phyloP scores from a whole-genome alignment of 1,139 yeast genomes.

The Debaryomyces sp. region DNA sequence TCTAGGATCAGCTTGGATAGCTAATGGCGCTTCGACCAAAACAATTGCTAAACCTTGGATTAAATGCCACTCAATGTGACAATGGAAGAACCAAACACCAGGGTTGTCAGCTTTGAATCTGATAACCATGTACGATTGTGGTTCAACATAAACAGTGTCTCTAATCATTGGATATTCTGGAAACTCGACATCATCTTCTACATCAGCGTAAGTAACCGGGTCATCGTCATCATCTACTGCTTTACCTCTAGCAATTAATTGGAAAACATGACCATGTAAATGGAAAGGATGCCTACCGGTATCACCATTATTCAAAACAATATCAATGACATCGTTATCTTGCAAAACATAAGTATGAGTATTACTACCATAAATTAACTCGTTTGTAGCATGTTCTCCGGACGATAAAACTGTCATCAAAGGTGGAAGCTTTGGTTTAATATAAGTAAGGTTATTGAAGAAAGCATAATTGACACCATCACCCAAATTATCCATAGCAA shows the following conservation, averaged over 20 bases:
- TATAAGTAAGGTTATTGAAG: slow-evolving; percentile 67
- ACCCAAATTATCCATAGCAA: slow-evolving; percentile 68
- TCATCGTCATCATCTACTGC: slow-evolving; percentile 52
- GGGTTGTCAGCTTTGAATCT: slow-evolving; percentile 81
- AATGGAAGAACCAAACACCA: slow-evolving; percentile 93
- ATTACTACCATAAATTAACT: slow-evolving; percentile 66
- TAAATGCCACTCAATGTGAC: slow-evolving; percentile 95
- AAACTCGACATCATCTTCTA: slow-evolving; percentile 48
- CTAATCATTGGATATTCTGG: slow-evolving; percentile 67
- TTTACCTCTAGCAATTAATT: slow-evolving; percentile 64
- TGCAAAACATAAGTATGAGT: slow-evolving; percentile 64
- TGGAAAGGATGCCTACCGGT: slow-evolving; percentile 95
- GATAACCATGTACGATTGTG: slow-evolving; percentile 66
- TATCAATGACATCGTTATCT: slow-evolving; percentile 65
- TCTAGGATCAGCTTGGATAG: slow-evolving; percentile 40
- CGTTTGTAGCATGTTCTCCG: slow-evolving; percentile 48
- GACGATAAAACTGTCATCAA: slow-evolving; percentile 58
- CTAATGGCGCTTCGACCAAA: slow-evolving; percentile 72
- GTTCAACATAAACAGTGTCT: slow-evolving; percentile 66
- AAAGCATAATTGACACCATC: slow-evolving; percentile 78
- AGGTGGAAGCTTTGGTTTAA: slow-evolving; percentile 68
- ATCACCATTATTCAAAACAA: slow-evolving; percentile 72
- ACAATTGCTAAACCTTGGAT: slow-evolving; percentile 80
- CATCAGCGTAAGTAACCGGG: slow-evolving; percentile 52
- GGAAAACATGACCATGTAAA: slow-evolving; percentile 84